Evolutionary conservation across 306 rosid species (phyloP).

Genomic region (Carpinus fangiana): DNA sequence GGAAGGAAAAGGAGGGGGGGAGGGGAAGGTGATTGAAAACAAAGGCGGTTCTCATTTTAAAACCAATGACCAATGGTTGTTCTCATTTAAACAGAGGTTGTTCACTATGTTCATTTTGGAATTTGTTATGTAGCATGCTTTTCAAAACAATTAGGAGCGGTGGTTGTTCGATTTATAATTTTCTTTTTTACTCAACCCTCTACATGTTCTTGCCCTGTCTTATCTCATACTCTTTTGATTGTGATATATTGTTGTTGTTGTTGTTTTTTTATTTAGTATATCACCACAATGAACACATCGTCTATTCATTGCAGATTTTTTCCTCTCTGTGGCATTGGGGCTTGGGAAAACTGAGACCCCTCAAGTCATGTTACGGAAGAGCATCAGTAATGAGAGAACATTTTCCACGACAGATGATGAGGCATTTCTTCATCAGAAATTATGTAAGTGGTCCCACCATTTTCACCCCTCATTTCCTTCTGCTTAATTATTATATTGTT

Average conservation of each 20-base stretch:
- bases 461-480: constrained; percentile 5
- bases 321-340: constrained; percentile 88
- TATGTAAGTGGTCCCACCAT: constrained; percentile 51
- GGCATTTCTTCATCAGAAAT: constrained; percentile 45
- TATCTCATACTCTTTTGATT: background rate
- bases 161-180: background rate
- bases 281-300: constrained; percentile 6
- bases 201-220: background rate
- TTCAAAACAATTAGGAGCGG: background rate
- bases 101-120: background rate
- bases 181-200: background rate
- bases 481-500: background rate
- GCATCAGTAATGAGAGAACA: constrained; percentile 91
- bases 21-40: background rate
- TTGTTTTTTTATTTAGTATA: background rate
- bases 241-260: background rate
- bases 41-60: too few species aligned
- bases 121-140: background rate
- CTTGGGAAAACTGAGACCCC: constrained; percentile 74
- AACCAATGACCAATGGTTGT: background rate
- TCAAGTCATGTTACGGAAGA: constrained; percentile 66
- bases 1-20: background rate
- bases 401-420: constrained; percentile 80
- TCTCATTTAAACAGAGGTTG: background rate
- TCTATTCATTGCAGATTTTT: constrained; percentile 66